phyloP scores from a whole-genome alignment of 495 filamentous ascomycete species.

The Penicillium samsonianum region DNA sequence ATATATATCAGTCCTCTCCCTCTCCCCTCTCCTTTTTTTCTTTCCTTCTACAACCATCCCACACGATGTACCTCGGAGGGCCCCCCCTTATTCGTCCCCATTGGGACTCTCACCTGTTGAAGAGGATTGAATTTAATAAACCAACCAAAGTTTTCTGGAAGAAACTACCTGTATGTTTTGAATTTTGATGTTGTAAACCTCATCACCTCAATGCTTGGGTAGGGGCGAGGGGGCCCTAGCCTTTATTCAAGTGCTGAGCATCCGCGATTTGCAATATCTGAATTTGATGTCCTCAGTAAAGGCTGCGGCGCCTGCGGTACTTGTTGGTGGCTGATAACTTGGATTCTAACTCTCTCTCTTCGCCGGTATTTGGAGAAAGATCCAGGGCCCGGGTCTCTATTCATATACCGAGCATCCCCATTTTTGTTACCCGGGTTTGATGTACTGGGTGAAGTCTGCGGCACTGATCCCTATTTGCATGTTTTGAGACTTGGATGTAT shows the following conservation, averaged over 20 bases:
- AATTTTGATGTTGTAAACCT: constrained; percentile 4
- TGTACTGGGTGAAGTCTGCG: not conserved
- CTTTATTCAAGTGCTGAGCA: constrained; percentile 1
- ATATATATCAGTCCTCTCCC: not conserved
- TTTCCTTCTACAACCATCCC: constrained; percentile 6
- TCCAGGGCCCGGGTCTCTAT: constrained; percentile 5
- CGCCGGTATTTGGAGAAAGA: not conserved
- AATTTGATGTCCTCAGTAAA: not conserved
- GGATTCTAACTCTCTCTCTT: not conserved
- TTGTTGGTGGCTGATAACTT: not conserved
- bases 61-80: not conserved
- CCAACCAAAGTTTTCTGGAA: not conserved
- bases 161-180: not conserved
- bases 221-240: constrained; percentile 3
- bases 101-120: not conserved
- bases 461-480: not conserved
- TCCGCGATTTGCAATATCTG: not conserved
- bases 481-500: not conserved
- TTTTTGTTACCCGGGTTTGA: not conserved
- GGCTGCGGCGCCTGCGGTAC: not conserved
- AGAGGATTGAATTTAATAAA: not conserved
- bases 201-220: constrained; percentile 7
- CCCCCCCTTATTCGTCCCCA: not conserved
- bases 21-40: not conserved
- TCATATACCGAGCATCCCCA: not conserved